phyloP scores from a whole-genome alignment of 768 basidiomycete genomes.

The Dioszegia hungarica region DNA sequence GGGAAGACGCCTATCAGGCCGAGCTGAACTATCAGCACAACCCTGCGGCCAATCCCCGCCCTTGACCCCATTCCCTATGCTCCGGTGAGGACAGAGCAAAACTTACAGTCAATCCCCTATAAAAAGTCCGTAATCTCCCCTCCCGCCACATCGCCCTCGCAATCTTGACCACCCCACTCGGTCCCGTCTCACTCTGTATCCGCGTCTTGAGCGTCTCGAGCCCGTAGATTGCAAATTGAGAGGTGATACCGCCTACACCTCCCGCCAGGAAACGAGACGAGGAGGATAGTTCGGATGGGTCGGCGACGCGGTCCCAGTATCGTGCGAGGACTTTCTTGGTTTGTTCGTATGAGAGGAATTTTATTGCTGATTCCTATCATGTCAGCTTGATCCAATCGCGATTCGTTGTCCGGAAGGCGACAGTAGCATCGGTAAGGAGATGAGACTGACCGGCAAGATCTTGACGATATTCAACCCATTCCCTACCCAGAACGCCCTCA shows the following conservation, averaged over 20 bases:
- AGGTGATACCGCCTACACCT: constrained; percentile 85
- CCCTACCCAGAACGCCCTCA: constrained; percentile 95
- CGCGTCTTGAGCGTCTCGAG: constrained; percentile 97
- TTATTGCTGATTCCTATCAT: constrained; percentile 85
- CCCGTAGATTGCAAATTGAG: constrained; percentile 69
- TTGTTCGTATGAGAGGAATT: constrained; percentile 92
- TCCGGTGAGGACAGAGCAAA: too few relatives aligned
- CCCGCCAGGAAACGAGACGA: constrained; percentile 90
- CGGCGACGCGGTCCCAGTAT: constrained; percentile 86
- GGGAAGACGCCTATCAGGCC: constrained; percentile 96
- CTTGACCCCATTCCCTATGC: too few relatives aligned
- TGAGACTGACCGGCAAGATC: constrained; percentile 67
- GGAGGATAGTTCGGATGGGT: constrained; percentile 81
- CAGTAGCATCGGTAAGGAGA: neutral
- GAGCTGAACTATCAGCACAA: constrained; percentile 56
- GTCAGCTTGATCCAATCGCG: neutral
- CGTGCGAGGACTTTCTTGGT: constrained; percentile 90
- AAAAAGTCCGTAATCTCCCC: constrained; percentile 78
- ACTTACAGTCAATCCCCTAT: constrained; percentile 82
- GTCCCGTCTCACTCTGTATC: constrained; percentile 81
- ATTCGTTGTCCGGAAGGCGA: neutral
- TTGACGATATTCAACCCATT: constrained; percentile 82
- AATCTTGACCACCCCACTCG: constrained; percentile 56
- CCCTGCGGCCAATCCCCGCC: neutral
- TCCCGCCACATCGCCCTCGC: constrained; percentile 69